These are phyloP conservation scores for Xylaria multiplex DNA, from an alignment of 2,329 filamentous ascomycete species.

Conservation along the genomic window DNA sequence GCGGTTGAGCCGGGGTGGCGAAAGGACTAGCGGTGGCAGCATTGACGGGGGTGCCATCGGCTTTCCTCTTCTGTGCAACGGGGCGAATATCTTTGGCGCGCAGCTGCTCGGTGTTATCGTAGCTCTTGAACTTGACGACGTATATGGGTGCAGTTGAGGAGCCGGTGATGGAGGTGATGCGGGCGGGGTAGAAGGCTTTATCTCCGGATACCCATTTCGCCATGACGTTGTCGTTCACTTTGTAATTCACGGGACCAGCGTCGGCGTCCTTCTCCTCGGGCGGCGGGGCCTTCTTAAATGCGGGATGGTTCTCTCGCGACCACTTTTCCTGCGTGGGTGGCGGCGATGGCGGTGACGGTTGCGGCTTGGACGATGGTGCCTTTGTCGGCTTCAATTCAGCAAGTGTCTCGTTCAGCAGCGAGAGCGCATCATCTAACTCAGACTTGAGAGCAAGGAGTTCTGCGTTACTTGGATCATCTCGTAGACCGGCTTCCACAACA, in stretches of 20 bases:
- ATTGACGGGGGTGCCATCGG: conserved; percentile 74
- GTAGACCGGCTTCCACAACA: conserved; percentile 77
- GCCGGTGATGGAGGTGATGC: conserved; percentile 93
- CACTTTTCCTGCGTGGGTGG: conserved; percentile 75
- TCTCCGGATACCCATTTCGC: conserved; percentile 93
- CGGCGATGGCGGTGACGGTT: conserved; percentile 59
- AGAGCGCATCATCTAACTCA: conserved; percentile 85
- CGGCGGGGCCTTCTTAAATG: conserved; percentile 69
- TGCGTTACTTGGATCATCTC: conserved; percentile 81
- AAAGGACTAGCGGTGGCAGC: conserved; percentile 51
- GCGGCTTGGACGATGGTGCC: conserved; percentile 53
- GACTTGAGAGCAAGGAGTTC: conserved; percentile 80
- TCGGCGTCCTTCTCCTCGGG: conserved; percentile 64
- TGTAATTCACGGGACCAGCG: conserved; percentile 69
- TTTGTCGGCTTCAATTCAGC: conserved; percentile 78
- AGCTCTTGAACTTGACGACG: conserved; percentile 93
- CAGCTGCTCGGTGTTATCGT: conserved; percentile 84
- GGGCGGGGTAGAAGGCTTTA: conserved; percentile 88
- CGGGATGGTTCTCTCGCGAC: conserved; percentile 82
- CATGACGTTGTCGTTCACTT: conserved; percentile 88
- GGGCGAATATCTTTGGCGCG: conserved; percentile 86
- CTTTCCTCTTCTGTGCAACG: conserved; percentile 83
- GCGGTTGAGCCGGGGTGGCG: conserved; percentile 49
- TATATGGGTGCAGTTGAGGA: conserved; percentile 92
- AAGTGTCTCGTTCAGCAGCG: conserved; percentile 80